These are phyloP conservation scores for Aureobasidium sp. DNA, from an alignment of 2,329 filamentous ascomycete species.

Conservation along the genomic window DNA sequence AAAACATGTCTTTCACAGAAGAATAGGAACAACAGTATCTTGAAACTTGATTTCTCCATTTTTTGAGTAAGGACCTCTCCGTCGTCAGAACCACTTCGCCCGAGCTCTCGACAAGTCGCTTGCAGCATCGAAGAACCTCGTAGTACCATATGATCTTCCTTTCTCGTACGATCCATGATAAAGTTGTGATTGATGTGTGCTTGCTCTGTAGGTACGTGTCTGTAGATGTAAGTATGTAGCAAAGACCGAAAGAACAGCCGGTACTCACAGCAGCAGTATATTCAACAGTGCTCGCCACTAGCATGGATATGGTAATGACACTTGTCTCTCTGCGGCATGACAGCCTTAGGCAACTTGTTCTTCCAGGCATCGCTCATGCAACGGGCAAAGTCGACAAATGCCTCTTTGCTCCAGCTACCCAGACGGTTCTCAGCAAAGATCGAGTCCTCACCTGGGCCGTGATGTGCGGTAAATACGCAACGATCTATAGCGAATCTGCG, in stretches of 20 bases:
- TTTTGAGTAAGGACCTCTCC: no score
- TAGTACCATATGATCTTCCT: no score
- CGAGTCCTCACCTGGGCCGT: background rate
- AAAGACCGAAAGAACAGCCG: background rate
- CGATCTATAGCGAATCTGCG: constrained; percentile 12
- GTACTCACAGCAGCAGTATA: background rate
- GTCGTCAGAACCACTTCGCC: no score
- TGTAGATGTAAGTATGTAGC: background rate
- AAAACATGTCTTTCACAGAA: no score
- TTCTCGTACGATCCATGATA: no score
- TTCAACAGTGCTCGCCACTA: background rate
- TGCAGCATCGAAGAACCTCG: no score
- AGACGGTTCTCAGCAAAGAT: background rate
- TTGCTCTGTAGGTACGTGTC: background rate
- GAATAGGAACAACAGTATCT: no score
- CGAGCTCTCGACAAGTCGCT: no score
- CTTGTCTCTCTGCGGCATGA: background rate
- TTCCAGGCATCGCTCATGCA: background rate
- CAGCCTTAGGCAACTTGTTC: background rate
- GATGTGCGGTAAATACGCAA: background rate
- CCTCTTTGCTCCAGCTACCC: background rate
- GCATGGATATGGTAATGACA: constrained; percentile 1
- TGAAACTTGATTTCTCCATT: no score
- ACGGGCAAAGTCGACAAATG: background rate
- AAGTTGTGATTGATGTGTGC: background rate